Percentiles rank a stretch among this genome's conserved stretches.
phyloP scores from a whole-genome alignment of 257 asterid genomes.

The Catharanthus roseus region DNA sequence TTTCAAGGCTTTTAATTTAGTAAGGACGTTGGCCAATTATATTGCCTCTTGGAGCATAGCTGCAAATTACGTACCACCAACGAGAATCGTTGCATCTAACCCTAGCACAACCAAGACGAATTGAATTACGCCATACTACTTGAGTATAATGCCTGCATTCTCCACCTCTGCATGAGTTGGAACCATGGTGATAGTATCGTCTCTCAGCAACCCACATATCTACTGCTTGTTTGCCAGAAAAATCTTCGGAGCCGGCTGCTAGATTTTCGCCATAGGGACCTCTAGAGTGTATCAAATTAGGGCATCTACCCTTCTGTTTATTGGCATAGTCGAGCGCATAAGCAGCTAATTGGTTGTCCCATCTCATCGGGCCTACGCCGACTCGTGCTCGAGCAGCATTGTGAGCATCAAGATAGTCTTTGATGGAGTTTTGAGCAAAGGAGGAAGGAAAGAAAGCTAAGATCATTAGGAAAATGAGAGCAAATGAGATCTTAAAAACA shows the following conservation, averaged over 20 bases:
- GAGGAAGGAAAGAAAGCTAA: constrained; percentile 3
- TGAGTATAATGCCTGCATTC: constrained; percentile 22
- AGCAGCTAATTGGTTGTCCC: constrained; percentile 39
- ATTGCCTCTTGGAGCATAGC: constrained; percentile 22
- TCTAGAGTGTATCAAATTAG: constrained; percentile 30
- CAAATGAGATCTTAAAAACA: not conserved
- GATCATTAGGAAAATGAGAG: not conserved
- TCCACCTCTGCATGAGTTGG: constrained; percentile 30
- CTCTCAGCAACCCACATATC: constrained; percentile 36
- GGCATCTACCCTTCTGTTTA: constrained; percentile 29
- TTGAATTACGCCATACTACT: constrained; percentile 20
- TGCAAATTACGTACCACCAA: constrained; percentile 22
- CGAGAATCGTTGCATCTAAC: constrained; percentile 5
- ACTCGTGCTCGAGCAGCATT: constrained; percentile 30
- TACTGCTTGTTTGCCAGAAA: constrained; percentile 30
- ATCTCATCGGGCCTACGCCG: constrained; percentile 28
- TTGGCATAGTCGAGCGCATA: constrained; percentile 41
- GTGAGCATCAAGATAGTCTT: constrained; percentile 29
- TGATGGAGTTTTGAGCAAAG: constrained; percentile 22
- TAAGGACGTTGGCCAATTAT: constrained; percentile 14
- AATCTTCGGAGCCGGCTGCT: constrained; percentile 26
- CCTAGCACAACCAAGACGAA: constrained; percentile 21
- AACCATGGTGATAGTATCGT: constrained; percentile 16
- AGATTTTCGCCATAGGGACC: constrained; percentile 43
- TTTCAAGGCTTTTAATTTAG: not conserved